Percentiles rank a stretch among this genome's conserved stretches.
These are phyloP conservation scores for Microsporum audouinii DNA, from an alignment of 2,329 filamentous ascomycete species.

Conservation along the genomic window DNA sequence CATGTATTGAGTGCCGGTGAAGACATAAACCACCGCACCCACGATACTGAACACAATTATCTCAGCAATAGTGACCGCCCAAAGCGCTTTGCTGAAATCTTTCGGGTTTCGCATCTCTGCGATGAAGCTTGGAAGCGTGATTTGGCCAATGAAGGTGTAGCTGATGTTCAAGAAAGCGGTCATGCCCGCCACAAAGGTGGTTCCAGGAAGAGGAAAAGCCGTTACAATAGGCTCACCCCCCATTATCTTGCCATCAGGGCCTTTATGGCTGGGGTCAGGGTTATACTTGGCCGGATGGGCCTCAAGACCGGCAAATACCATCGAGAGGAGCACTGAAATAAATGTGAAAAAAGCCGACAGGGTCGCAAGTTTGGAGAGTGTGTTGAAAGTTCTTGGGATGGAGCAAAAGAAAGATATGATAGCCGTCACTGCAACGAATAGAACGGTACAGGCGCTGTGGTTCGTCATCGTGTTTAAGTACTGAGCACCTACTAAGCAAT, in stretches of 20 bases:
- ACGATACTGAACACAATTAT: conserved; percentile 76
- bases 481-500: conserved; percentile 72
- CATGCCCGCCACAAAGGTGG: conserved; percentile 70
- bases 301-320: conserved; percentile 70
- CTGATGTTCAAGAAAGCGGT: conserved; percentile 89
- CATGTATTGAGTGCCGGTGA: conserved; percentile 80
- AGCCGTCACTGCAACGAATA: conserved; percentile 63
- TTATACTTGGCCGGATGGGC: conserved; percentile 58
- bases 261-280: conserved; percentile 33
- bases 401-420: conserved; percentile 68
- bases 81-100: conserved; percentile 88
- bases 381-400: conserved; percentile 72
- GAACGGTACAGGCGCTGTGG: conserved; percentile 62
- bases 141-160: conserved; percentile 93
- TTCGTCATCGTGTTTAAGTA: conserved; percentile 83
- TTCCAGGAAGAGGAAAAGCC: conserved; percentile 55
- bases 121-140: conserved; percentile 87
- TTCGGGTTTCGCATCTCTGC: conserved; percentile 74
- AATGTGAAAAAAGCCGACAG: conserved; percentile 80
- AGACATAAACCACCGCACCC: conserved; percentile 71
- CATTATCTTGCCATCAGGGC: conserved; percentile 17
- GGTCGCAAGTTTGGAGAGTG: conserved; percentile 67
- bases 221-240: conserved; percentile 57
- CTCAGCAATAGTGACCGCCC: conserved; percentile 79
- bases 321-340: conserved; percentile 71